Evolutionary conservation across 2,329 filamentous ascomycete species (phyloP), one percentile per base, ranked within the genome.

Genomic region (Diplocarpon rosae): DNA sequence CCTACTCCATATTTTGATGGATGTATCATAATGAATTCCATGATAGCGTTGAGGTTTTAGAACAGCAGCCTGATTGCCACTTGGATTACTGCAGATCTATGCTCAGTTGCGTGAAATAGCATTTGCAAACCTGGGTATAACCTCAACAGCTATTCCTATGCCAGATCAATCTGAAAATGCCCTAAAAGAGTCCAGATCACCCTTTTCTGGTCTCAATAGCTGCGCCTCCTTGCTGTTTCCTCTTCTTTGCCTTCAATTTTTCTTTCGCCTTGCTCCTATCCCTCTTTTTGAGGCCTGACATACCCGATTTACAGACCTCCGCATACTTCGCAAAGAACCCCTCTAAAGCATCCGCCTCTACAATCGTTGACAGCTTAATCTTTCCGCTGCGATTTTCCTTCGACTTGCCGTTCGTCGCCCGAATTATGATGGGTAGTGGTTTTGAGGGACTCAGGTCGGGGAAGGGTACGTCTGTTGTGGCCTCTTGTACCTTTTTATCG

Each of bases 251-350:
- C 63, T 83, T 84, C 56, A 83, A 80, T 62, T 84, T 85, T 69
- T 76, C 77, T 67, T 83, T 85, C 54, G 81, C 80, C 73, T 86
- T 90, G 65, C 83, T 94, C 60, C 88, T 76, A 66, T 96, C 90
- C 55, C 92, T 75, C 62, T 94, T 95, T 76, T 95, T 96, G 66
- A 98, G 62, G 7, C 82, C 80, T 39, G 76, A 73, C 88, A 96
- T 95, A 5, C 88, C 87, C 0, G 73, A 69, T 69, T 94, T 95
- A 67, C 89, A 95, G 2, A 88, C 73, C 55, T 96, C 92, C 16
- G 88, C 89, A 67, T 96, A 98, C 41, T 77, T 73, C 27, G 70
- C 68, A 63, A 88, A 98, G 61, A 98, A 98, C 0, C 64, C 69
- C 43, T 93, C 88, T 10, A 96, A 63, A 5, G 83, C 77, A 46